A percentile compares a stretch with the other conserved stretches of the same genome.
Evolutionary conservation across 306 rosid genomes (phyloP).

Genomic region (Vicia faba): DNA sequence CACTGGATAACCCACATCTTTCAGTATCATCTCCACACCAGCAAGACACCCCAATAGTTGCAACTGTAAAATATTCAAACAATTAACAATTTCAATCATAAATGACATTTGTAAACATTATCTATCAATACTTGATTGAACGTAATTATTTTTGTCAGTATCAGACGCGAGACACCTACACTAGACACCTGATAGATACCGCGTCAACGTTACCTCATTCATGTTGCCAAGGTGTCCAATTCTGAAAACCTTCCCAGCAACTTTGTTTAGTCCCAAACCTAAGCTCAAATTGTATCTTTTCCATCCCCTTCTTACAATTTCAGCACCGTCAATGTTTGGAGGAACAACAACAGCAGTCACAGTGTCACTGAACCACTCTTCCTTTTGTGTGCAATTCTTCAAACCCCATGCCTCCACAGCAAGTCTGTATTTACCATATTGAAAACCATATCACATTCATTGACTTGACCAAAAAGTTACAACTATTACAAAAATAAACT

Average conservation of each 20-base stretch:
- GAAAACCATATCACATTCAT: conserved; percentile 18
- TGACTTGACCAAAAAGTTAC: conserved; percentile 19
- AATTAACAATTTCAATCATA: conserved; percentile 11
- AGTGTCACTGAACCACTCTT: conserved; percentile 94
- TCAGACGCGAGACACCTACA: not conserved
- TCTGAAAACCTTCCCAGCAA: conserved; percentile 97
- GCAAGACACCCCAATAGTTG: conserved; percentile 97
- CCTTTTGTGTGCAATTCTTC: conserved; percentile 94
- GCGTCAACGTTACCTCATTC: conserved; percentile 98
- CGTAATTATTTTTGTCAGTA: not conserved
- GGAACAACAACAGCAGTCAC: conserved; percentile 95
- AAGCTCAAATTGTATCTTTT: conserved; percentile 91
- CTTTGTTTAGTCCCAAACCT: conserved; percentile 95
- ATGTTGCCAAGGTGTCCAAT: conserved; percentile 95
- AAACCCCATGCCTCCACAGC: conserved; percentile 99
- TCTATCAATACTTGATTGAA: not conserved
- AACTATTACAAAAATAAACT: too few species aligned
- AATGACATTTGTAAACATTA: not conserved
- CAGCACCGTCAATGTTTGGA: conserved; percentile 81
- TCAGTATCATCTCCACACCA: conserved; percentile 98
- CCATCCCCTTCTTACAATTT: conserved; percentile 89
- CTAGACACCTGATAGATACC: too few species aligned
- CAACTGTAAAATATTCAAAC: conserved; percentile 55
- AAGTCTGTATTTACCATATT: conserved; percentile 57
- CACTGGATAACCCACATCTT: conserved; percentile 92